Conservation (phyloP, 345 rosid genomes). For the Conringia planisiliqua region DNA sequence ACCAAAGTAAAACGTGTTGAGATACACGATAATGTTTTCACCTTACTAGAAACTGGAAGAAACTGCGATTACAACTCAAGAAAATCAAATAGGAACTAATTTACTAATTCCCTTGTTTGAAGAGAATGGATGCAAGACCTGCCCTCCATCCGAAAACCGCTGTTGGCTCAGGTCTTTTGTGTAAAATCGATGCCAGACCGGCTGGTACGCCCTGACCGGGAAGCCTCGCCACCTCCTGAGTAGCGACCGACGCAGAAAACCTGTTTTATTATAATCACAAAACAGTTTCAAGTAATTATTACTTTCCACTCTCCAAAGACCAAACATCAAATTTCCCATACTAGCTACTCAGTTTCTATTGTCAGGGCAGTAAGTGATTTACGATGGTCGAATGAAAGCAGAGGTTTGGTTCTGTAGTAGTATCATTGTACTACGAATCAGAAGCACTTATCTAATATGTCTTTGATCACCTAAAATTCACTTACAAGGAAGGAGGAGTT, state of each 20-base stretch:
- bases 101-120: slow-evolving; percentile 52
- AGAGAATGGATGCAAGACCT: slow-evolving; percentile 66
- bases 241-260: slow-evolving; percentile 38
- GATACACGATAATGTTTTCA: slow-evolving; percentile 10
- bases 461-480: background rate
- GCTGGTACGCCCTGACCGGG: slow-evolving; percentile 37
- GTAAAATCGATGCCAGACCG: slow-evolving; percentile 52
- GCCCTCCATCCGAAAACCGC: slow-evolving; percentile 64
- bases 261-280: slow-evolving; percentile 28
- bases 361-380: background rate
- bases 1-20: slow-evolving; percentile 10
- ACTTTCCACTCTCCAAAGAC: background rate
- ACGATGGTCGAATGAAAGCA: background rate
- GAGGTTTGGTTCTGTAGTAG: background rate
- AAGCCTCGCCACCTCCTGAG: slow-evolving; percentile 33
- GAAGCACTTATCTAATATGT: background rate
- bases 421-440: background rate
- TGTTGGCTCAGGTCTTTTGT: slow-evolving; percentile 53
- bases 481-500: slow-evolving; percentile 40
- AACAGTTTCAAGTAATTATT: background rate
- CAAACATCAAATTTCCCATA: background rate
- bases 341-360: background rate
- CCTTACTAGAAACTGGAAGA: background rate
- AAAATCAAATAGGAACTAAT: background rate
- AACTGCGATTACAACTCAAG: background rate